phyloP scores from a whole-genome alignment of 352 stramenopile species.

The Phytophthora idaei region DNA sequence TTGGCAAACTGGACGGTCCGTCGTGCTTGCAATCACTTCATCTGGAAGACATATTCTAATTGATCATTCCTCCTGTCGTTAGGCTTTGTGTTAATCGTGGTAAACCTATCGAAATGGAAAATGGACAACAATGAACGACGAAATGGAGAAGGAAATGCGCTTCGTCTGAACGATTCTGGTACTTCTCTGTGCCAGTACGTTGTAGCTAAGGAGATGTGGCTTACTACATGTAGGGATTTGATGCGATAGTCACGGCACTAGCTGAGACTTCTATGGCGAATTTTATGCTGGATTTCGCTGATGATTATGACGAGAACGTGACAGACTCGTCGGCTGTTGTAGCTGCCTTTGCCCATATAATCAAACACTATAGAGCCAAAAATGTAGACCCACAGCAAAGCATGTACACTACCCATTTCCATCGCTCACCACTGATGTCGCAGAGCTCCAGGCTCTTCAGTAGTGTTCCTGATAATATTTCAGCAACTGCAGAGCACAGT shows the following conservation, averaged over 20 bases:
- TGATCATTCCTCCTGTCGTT: neutral
- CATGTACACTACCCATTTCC: constrained; percentile 21
- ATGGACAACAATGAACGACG: too few relatives aligned
- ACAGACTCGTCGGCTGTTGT: neutral
- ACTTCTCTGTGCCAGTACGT: neutral
- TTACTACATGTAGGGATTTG: neutral
- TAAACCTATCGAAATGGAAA: neutral
- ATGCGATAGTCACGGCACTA: too few relatives aligned
- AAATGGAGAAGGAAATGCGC: neutral
- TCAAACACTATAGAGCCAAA: too few relatives aligned
- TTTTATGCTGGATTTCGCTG: neutral
- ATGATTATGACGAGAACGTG: neutral
- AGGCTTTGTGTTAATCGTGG: neutral
- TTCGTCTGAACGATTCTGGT: neutral
- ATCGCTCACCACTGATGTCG: neutral
- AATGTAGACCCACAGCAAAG: neutral
- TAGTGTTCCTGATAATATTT: neutral
- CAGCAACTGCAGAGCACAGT: neutral
- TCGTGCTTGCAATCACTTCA: neutral
- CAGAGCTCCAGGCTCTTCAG: neutral
- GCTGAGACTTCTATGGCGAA: neutral
- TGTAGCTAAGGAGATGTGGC: neutral
- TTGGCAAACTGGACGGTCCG: neutral
- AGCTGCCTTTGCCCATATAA: neutral
- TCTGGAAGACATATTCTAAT: neutral